Base-by-base conservation (phyloP, 305 asterid species). In the Fraxinus xanthoxyloides region DNA sequence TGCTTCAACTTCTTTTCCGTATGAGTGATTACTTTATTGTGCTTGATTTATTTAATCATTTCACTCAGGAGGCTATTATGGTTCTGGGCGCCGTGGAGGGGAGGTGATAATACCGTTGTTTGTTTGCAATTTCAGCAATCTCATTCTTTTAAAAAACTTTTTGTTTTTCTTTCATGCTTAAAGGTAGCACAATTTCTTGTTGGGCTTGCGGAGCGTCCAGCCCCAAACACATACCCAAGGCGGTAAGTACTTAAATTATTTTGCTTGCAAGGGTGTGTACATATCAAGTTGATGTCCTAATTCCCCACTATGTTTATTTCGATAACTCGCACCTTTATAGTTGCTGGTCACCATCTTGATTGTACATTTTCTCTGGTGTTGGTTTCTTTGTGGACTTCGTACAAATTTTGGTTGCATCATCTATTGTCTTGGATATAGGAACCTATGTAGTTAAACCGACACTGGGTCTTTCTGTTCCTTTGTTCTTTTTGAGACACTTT, bases 51-150 rank as follows among this genome's bases (percentile, higher is more conserved):
- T 81, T 79, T 74, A 82, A 46, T 46, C 46, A 77, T 56, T 30
- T 67, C 72, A 56, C 84, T 86, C 92, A 95, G 99, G 99, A 72
- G 99, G 99, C 78, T 95, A 95, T 86, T 95, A 94, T 85, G 98
- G 99, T 85, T 94, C 99, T 89, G 99, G 99, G 69, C 97, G 97
- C 79, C 97, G 77, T 85, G 99, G 99, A 77, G 99, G 99, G 80
- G 97, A 95, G 97, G 99, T 95, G 84, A 87, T 87, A 38, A 82
- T 84, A 76, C 78, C 23, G 12, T 19, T 56, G 21, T 72, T 54
- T 76, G 76, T 65, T 76, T 56, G 75, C 38, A 61, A 82, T 80
- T 69, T 67, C 82, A 61, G 80, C 78, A 82, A 38, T 61, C 12
- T 83, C 80, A 30, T 77, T 28, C 76, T 46, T 75, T 70, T 32